phyloP scores from a whole-genome alignment of 345 rosid species.

The Zanthoxylum bungeanum region DNA sequence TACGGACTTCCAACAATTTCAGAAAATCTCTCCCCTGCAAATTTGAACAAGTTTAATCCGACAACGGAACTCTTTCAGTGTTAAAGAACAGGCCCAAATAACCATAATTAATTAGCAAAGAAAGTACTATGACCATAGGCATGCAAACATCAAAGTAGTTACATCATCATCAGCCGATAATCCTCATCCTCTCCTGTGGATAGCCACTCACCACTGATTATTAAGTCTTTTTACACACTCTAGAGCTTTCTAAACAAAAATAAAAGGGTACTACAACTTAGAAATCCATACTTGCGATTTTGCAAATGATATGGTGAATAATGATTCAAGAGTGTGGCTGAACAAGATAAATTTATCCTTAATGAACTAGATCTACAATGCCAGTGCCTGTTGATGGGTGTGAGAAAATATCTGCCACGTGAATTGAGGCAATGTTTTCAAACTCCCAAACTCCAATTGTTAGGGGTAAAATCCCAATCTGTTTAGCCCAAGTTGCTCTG shows the following conservation, averaged over 20 bases:
- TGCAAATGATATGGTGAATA: background rate
- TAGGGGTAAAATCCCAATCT: background rate
- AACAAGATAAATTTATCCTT: background rate
- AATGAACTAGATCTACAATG: background rate
- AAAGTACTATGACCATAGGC: background rate
- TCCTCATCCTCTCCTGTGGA: background rate
- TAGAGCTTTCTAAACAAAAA: background rate
- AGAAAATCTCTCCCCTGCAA: slow-evolving; percentile 84
- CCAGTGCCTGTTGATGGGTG: background rate
- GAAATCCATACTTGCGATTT: background rate
- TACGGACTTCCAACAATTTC: slow-evolving; percentile 99
- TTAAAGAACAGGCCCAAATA: background rate
- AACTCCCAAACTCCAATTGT: no score
- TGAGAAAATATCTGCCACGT: background rate
- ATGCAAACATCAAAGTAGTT: background rate
- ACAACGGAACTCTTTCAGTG: background rate
- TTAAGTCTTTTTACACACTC: background rate
- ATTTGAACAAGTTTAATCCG: slow-evolving; percentile 17
- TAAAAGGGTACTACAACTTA: no score
- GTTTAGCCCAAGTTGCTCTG: background rate
- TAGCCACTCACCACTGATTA: background rate
- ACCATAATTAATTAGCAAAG: background rate
- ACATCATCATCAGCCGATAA: background rate
- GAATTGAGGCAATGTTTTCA: background rate
- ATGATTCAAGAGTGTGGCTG: background rate